phyloP scores from a whole-genome alignment of 805 yeast genomes.

The Candida pini region DNA sequence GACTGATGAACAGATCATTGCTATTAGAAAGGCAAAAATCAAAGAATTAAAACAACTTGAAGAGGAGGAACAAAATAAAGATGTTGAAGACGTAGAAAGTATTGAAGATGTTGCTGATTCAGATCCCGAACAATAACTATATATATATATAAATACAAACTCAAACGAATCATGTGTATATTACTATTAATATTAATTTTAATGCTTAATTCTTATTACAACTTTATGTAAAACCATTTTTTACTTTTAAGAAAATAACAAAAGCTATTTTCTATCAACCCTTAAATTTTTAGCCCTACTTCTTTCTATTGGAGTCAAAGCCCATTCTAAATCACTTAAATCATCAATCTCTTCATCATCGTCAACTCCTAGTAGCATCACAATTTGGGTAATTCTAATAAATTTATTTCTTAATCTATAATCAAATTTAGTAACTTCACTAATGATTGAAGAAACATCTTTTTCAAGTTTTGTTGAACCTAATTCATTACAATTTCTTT shows the following conservation, averaged over 20 bases:
- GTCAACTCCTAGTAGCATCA: constrained; percentile 76
- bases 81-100: constrained; percentile 4
- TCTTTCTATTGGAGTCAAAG: constrained; percentile 71
- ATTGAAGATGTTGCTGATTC: background rate
- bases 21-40: constrained; percentile 21
- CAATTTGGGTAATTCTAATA: constrained; percentile 76
- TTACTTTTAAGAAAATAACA: background rate
- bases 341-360: constrained; percentile 43
- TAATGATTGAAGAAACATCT: constrained; percentile 69
- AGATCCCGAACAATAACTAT: background rate
- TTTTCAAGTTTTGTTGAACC: constrained; percentile 83
- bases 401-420: constrained; percentile 76
- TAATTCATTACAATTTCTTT: constrained; percentile 67
- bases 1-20: constrained; percentile 34
- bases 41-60: constrained; percentile 17
- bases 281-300: constrained; percentile 54
- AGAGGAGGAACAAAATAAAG: constrained; percentile 8
- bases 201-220: background rate
- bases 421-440: constrained; percentile 64
- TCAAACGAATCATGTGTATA: background rate
- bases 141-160: background rate
- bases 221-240: too few species aligned
- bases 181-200: background rate
- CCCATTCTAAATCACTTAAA: constrained; percentile 49
- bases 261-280: constrained; percentile 30